Percentiles rank a stretch among this genome's conserved stretches.
phyloP scores from a whole-genome alignment of 2,329 filamentous ascomycete genomes.

The Cordyceps farinosa region DNA sequence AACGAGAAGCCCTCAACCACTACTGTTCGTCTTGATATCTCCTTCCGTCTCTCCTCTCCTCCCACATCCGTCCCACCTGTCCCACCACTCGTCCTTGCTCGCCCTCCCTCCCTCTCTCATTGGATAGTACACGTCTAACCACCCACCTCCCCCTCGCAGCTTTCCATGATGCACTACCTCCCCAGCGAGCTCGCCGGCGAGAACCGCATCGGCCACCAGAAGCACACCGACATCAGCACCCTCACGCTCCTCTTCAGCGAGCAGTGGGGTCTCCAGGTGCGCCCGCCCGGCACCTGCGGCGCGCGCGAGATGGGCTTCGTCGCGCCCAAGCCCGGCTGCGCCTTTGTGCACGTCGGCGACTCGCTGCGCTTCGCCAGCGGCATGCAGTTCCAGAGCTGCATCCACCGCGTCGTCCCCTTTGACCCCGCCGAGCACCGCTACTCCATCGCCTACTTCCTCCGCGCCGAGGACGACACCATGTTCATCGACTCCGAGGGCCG shows the following conservation, averaged over 20 bases:
- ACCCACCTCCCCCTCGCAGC: slow-evolving; percentile 14
- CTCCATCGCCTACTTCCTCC: slow-evolving; percentile 57
- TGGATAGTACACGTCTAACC: background rate
- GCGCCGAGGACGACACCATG: slow-evolving; percentile 53
- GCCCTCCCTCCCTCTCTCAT: background rate
- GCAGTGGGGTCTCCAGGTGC: slow-evolving; percentile 56
- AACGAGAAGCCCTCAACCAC: slow-evolving; percentile 47
- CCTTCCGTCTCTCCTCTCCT: background rate
- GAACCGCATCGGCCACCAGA: slow-evolving; percentile 49
- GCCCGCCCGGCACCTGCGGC: slow-evolving; percentile 41
- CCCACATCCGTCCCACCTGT: background rate
- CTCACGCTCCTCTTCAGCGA: slow-evolving; percentile 54
- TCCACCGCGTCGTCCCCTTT: slow-evolving; percentile 55
- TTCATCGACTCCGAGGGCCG: slow-evolving; percentile 53
- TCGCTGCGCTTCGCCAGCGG: slow-evolving; percentile 53
- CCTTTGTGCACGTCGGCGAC: slow-evolving; percentile 58
- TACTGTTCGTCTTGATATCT: slow-evolving; percentile 28
- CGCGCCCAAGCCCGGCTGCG: slow-evolving; percentile 46
- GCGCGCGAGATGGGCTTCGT: slow-evolving; percentile 51
- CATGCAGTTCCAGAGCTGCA: slow-evolving; percentile 52
- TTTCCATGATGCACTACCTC: slow-evolving; percentile 55
- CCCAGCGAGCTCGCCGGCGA: slow-evolving; percentile 40
- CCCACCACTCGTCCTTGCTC: too few species aligned
- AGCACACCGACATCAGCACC: slow-evolving; percentile 55
- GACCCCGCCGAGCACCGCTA: slow-evolving; percentile 52